phyloP scores from a whole-genome alignment of 2,329 filamentous ascomycete genomes.

The Arthroderma sp. region DNA sequence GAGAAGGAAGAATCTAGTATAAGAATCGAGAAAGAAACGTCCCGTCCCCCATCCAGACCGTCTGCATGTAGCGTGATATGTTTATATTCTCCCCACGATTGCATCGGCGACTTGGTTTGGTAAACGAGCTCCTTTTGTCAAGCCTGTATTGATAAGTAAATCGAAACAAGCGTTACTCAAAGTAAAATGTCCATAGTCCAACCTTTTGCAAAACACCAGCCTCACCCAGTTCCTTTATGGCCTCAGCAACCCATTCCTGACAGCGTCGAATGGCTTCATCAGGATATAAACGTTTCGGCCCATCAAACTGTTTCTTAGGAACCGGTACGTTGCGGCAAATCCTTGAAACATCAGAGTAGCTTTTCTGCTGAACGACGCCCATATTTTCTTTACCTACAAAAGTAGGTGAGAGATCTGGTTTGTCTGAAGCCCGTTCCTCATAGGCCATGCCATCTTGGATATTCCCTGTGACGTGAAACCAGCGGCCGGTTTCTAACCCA shows the following conservation, averaged over 20 bases:
- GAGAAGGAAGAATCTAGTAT: too few relatives aligned
- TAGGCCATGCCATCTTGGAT: conserved; percentile 19
- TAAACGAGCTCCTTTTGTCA: too few relatives aligned
- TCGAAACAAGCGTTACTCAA: too few relatives aligned
- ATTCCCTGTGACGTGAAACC: conserved; percentile 20
- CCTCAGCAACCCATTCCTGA: conserved; percentile 21
- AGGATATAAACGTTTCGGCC: conserved; percentile 16
- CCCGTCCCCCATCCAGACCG: too few relatives aligned
- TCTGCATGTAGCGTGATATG: too few relatives aligned
- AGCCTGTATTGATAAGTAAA: too few relatives aligned
- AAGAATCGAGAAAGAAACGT: too few relatives aligned
- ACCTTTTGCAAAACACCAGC: conserved; percentile 2
- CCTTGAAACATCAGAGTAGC: conserved; percentile 12
- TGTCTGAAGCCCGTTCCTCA: conserved; percentile 5
- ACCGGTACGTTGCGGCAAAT: conserved; percentile 14
- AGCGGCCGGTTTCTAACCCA: conserved; percentile 9
- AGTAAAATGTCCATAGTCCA: too few relatives aligned
- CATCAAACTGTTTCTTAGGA: conserved; percentile 21
- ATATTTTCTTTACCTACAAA: conserved; percentile 3
- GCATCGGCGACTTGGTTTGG: too few relatives aligned
- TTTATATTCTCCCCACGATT: too few relatives aligned
- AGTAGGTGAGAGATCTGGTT: conserved; percentile 2
- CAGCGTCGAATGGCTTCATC: conserved; percentile 15
- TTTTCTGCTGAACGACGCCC: conserved; percentile 4
- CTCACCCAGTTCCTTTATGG: conserved; percentile 8